Base-by-base conservation (phyloP, 768 basidiomycete species). In the Naganishia randhawae region DNA sequence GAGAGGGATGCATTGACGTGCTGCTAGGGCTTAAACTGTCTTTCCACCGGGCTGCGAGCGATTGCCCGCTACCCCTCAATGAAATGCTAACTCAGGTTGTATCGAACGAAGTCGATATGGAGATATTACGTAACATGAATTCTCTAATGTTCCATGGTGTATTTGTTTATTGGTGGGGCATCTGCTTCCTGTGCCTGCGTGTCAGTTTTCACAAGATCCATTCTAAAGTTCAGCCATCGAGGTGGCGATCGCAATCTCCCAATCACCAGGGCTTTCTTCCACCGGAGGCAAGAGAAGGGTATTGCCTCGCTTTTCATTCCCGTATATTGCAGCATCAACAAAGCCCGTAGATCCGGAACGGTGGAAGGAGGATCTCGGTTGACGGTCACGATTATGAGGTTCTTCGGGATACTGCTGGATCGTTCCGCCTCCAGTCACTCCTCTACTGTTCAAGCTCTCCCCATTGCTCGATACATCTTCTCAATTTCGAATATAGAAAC, bases 91-190 rank as follows among this genome's bases (percentile, higher is more conserved):
- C n/a, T n/a, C n/a, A n/a, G n/a, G n/a, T n/a, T n/a, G n/a, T n/a
- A n/a, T n/a, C n/a, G n/a, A n/a, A n/a, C n/a, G n/a, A n/a, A n/a
- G n/a, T n/a, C n/a, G n/a, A n/a, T n/a, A n/a, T n/a, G n/a, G n/a
- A n/a, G n/a, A n/a, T n/a, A n/a, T n/a, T n/a, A n/a, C n/a, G n/a
- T n/a, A n/a, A n/a, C n/a, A n/a, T n/a, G n/a, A n/a, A n/a, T n/a
- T n/a, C n/a, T n/a, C n/a, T n/a, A n/a, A n/a, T n/a, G n/a, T n/a
- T n/a, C n/a, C n/a, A n/a, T n/a, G n/a, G n/a, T 10, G 81, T 78
- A 63, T 69, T 92, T 29, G 83, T 90, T 82, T 88, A 89, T 5
- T 92, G 91, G 91, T 86, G 86, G 69, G 88, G 86, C 62, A 92
- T 92, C 76, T 84, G 82, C 64, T 41, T 91, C 63, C 88, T 88